Evolutionary conservation across 2,329 filamentous ascomycete species (phyloP).

Genomic region (Ascochyta rabiei): DNA sequence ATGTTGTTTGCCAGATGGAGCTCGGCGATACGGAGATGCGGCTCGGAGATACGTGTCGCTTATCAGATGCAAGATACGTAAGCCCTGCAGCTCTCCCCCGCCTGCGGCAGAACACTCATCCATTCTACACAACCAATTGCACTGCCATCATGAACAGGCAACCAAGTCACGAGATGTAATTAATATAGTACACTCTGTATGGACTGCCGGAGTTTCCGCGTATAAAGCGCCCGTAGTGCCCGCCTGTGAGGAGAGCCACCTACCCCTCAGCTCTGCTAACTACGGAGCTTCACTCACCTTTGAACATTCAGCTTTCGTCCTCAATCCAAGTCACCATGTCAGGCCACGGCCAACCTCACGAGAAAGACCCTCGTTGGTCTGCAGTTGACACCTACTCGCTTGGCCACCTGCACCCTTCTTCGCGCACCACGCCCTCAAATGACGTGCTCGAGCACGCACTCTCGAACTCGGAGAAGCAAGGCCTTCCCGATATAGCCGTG

Average conservation of each 20-base stretch:
- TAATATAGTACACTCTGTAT: neutral
- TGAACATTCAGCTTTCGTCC: neutral
- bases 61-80: conserved; percentile 8
- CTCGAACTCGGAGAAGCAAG: conserved; percentile 24
- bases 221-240: neutral
- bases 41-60: conserved; percentile 13
- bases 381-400: conserved; percentile 49
- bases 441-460: conserved; percentile 35
- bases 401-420: conserved; percentile 42
- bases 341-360: conserved; percentile 25
- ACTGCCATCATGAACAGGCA: conserved; percentile 1
- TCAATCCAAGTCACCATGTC: conserved; percentile 14
- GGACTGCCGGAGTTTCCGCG: neutral
- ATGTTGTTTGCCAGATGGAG: neutral
- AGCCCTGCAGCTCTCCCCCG: neutral
- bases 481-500: conserved; percentile 46
- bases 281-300: neutral
- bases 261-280: neutral
- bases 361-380: conserved; percentile 46
- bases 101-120: neutral
- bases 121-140: neutral
- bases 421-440: conserved; percentile 31
- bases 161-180: conserved; percentile 3
- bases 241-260: neutral
- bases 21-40: conserved; percentile 13